Evolutionary conservation across 108 stramenopile species (phyloP).

Genomic region (Nitzschia palea): DNA sequence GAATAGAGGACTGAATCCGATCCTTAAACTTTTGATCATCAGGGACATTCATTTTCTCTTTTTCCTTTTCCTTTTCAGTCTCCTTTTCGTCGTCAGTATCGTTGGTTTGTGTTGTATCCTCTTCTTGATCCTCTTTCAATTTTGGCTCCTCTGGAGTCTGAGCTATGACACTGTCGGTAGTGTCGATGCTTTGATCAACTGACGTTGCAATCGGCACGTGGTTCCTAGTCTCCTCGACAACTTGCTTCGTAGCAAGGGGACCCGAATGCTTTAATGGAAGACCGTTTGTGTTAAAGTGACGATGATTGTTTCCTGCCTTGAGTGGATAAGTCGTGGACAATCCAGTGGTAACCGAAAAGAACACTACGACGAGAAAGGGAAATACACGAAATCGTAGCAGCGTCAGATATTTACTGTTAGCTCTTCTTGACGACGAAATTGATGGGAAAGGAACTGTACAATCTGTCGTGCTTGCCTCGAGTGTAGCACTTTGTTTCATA

Average conservation of each 20-base stretch:
- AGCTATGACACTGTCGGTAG: too few relatives aligned
- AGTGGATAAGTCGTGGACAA: slow-evolving; percentile 1
- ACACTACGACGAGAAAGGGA: not conserved
- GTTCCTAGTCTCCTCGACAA: too few relatives aligned
- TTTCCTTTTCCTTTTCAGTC: not conserved
- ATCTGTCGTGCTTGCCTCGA: too few relatives aligned
- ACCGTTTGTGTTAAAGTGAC: not conserved
- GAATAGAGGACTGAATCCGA: slow-evolving; percentile 24
- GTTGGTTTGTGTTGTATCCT: not conserved
- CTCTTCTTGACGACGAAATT: too few relatives aligned
- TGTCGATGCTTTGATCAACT: too few relatives aligned
- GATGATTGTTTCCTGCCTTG: not conserved
- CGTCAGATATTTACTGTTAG: not conserved
- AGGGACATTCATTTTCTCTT: not conserved
- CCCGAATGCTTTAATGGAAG: not conserved
- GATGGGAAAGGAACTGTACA: too few relatives aligned
- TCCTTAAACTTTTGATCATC: slow-evolving; percentile 28
- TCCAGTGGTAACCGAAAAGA: not conserved
- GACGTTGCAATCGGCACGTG: too few relatives aligned
- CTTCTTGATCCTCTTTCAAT: not conserved
- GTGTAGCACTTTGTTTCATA: too few relatives aligned
- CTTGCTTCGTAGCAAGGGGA: too few relatives aligned
- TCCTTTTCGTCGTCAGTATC: not conserved
- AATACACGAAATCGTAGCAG: not conserved
- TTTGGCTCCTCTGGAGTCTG: too few relatives aligned